Evolutionary conservation across 257 asterid species (phyloP).

Genomic region (Galeopsis tetrahit): DNA sequence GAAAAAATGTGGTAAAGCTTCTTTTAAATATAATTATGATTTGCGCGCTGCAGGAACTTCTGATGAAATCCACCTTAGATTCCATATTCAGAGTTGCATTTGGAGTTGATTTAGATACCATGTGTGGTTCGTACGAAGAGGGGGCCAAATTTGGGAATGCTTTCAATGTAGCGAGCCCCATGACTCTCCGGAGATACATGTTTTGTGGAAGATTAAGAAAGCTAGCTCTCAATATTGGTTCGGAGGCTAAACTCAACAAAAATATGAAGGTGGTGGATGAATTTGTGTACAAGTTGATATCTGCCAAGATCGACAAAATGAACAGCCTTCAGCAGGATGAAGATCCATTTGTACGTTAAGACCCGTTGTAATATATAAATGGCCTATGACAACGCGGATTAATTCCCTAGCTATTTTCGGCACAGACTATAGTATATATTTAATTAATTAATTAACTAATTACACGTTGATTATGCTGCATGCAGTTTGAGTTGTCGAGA

Average conservation of each 20-base stretch:
- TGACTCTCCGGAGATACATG: constrained; percentile 51
- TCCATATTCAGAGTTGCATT: constrained; percentile 57
- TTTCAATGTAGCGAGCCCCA: constrained; percentile 56
- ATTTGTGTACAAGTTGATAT: constrained; percentile 53
- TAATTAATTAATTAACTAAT: too few species aligned
- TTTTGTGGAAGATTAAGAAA: constrained; percentile 58
- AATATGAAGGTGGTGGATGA: constrained; percentile 40
- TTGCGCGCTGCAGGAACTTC: constrained; percentile 65
- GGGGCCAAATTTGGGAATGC: constrained; percentile 48
- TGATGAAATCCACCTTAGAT: constrained; percentile 57
- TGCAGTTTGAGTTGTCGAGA: constrained; percentile 38
- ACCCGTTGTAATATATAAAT: too few species aligned
- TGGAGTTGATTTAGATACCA: constrained; percentile 54
- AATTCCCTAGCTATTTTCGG: too few species aligned
- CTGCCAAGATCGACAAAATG: not conserved
- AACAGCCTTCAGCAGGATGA: too few species aligned
- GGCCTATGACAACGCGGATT: too few species aligned
- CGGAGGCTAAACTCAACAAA: constrained; percentile 50
- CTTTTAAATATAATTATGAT: too few species aligned
- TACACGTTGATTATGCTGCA: not conserved
- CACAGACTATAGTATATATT: too few species aligned
- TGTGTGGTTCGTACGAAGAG: constrained; percentile 53
- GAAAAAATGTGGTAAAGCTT: constrained; percentile 54
- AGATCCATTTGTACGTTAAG: constrained; percentile 21
- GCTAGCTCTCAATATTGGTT: constrained; percentile 52